A percentile compares a stretch with the other conserved stretches of the same genome.
These are phyloP conservation scores for Mycosphaerella arachidis DNA, from an alignment of 2,329 filamentous ascomycete species.

Conservation along the genomic window DNA sequence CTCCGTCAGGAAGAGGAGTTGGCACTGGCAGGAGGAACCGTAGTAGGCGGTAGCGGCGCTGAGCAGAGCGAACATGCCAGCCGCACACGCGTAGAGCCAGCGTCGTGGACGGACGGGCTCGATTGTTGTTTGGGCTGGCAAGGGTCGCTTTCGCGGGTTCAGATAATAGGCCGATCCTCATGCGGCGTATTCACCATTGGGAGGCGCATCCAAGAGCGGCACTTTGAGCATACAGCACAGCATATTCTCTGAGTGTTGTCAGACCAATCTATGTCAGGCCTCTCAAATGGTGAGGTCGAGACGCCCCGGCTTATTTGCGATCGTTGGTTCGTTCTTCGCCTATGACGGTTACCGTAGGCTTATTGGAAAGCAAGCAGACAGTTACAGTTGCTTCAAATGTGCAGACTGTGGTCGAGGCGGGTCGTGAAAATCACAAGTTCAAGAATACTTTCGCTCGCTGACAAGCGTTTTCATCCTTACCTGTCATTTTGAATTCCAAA, in stretches of 20 bases:
- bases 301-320: conserved; percentile 14
- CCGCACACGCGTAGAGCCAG: too few relatives aligned
- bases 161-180: too few relatives aligned
- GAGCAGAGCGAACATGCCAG: not conserved
- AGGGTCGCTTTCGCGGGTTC: too few relatives aligned
- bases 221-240: not conserved
- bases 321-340: conserved; percentile 12
- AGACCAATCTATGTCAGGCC: conserved; percentile 10
- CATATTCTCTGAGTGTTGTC: not conserved
- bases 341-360: conserved; percentile 11
- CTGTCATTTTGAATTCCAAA: too few relatives aligned
- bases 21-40: not conserved
- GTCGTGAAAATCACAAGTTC: not conserved
- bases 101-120: too few relatives aligned
- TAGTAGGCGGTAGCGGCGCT: not conserved
- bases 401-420: conserved; percentile 11
- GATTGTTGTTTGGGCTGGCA: too few relatives aligned
- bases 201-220: too few relatives aligned
- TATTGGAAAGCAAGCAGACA: conserved; percentile 10
- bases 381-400: conserved; percentile 8
- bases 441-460: not conserved
- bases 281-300: not conserved
- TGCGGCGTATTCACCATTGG: too few relatives aligned
- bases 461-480: not conserved
- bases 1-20: not conserved